phyloP scores from a whole-genome alignment of 176 grass and related monocot genomes.

The Eragrostis curvula region DNA sequence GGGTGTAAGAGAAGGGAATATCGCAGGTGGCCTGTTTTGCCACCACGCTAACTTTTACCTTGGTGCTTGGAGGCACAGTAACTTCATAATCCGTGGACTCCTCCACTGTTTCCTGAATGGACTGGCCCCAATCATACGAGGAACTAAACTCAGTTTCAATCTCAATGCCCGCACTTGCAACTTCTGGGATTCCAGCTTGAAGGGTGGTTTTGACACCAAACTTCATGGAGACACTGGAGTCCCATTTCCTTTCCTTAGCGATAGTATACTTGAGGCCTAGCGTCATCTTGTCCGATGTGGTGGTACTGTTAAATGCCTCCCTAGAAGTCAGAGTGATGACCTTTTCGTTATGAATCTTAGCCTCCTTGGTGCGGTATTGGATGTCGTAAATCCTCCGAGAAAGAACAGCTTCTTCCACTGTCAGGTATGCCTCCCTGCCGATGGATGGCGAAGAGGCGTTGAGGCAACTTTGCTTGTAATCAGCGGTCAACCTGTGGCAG shows the following conservation, averaged over 20 bases:
- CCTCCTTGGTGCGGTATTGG: neutral
- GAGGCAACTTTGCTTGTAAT: neutral
- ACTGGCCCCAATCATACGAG: too few relatives aligned
- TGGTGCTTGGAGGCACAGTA: too few relatives aligned
- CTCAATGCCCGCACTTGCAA: neutral
- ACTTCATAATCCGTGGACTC: too few relatives aligned
- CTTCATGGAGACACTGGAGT: neutral
- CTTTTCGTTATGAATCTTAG: neutral
- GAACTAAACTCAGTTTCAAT: too few relatives aligned
- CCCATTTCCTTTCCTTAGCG: neutral
- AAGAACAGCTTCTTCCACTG: conserved; percentile 2
- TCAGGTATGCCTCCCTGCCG: neutral
- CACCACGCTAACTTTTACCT: too few relatives aligned
- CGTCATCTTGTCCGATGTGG: neutral
- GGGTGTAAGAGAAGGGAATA: too few relatives aligned
- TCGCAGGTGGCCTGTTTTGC: too few relatives aligned
- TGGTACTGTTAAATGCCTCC: neutral
- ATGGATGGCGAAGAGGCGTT: neutral
- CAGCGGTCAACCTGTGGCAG: neutral
- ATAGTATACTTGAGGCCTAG: neutral
- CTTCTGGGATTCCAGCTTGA: neutral
- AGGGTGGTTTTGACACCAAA: neutral
- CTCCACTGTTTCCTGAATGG: too few relatives aligned
- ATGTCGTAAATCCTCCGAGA: neutral
- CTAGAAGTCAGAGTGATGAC: neutral